phyloP scores from a whole-genome alignment of 176 grass and related monocot genomes.

The Triticum monococcum region DNA sequence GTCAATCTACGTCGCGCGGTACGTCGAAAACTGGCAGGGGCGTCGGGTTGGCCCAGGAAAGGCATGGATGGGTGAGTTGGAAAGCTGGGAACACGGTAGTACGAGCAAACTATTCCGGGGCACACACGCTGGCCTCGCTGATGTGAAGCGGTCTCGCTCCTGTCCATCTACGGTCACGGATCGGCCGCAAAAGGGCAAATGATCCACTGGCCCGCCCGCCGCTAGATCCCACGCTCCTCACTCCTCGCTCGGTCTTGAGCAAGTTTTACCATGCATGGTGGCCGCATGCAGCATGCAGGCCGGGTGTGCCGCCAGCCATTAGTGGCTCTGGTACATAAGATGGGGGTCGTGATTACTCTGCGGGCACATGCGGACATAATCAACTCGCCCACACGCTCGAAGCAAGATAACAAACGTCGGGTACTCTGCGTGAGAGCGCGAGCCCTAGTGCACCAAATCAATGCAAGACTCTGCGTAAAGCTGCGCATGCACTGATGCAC shows the following conservation, averaged over 20 bases:
- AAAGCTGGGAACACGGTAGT: not conserved
- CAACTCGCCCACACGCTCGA: not conserved
- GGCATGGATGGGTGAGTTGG: not conserved
- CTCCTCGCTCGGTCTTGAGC: not conserved
- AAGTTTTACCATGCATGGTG: not conserved
- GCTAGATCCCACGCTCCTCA: not conserved
- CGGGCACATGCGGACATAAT: not conserved
- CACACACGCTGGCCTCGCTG: conserved; percentile 1
- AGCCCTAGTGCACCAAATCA: not conserved
- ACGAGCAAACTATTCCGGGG: not conserved
- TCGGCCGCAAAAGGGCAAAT: not conserved
- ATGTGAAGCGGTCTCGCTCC: not conserved
- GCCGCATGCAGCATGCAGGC: too few relatives aligned
- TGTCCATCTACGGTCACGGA: not conserved
- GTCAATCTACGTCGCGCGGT: not conserved
- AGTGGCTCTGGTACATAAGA: not conserved
- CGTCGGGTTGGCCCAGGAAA: not conserved
- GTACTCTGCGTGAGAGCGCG: not conserved
- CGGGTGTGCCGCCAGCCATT: too few relatives aligned
- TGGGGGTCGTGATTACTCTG: not conserved
- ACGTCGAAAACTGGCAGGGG: not conserved
- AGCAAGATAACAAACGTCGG: not conserved
- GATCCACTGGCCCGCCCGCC: not conserved
- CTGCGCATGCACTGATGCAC: not conserved
- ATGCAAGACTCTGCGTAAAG: not conserved